Percentiles rank a stretch among this genome's conserved stretches.
These are phyloP conservation scores for Candida tammaniensis DNA, from an alignment of 805 yeast genomes.

Conservation along the genomic window DNA sequence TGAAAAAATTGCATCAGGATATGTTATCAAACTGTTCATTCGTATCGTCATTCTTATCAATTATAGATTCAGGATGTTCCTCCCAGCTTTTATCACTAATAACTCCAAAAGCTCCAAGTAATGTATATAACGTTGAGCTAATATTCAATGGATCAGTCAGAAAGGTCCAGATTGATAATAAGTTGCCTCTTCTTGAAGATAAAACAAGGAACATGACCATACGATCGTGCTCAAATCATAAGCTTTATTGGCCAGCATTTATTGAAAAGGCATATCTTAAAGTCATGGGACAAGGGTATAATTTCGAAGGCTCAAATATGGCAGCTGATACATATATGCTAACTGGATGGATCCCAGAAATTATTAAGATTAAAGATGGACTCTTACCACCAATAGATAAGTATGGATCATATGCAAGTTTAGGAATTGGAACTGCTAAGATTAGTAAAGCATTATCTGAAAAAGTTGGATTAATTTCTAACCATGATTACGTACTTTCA, in stretches of 20 bases:
- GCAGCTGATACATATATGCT: slow-evolving; percentile 64
- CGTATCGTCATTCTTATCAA: slow-evolving; percentile 62
- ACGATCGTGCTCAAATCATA: slow-evolving; percentile 29
- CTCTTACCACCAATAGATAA: slow-evolving; percentile 17
- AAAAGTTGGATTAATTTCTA: slow-evolving; percentile 41
- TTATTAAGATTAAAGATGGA: slow-evolving; percentile 37
- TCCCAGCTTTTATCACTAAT: slow-evolving; percentile 21
- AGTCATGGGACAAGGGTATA: slow-evolving; percentile 55
- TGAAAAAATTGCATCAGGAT: slow-evolving; percentile 45
- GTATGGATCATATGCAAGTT: slow-evolving; percentile 16
- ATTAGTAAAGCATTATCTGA: slow-evolving; percentile 31
- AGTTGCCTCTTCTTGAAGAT: slow-evolving; percentile 36
- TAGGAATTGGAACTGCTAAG: slow-evolving; percentile 70
- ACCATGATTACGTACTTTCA: slow-evolving; percentile 72
- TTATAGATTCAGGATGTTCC: slow-evolving; percentile 25
- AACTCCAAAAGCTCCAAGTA: slow-evolving; percentile 21
- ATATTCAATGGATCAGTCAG: slow-evolving; percentile 54
- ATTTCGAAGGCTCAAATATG: slow-evolving; percentile 72
- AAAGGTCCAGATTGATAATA: slow-evolving; percentile 44
- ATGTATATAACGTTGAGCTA: slow-evolving; percentile 39
- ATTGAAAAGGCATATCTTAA: slow-evolving; percentile 74
- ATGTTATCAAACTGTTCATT: slow-evolving; percentile 69
- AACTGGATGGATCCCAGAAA: slow-evolving; percentile 74
- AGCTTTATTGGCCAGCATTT: slow-evolving; percentile 63
- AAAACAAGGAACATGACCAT: slow-evolving; percentile 25